Evolutionary conservation across 768 basidiomycete genomes (phyloP), one percentile per base, ranked within the genome.

Genomic region (Psilocybe azurescens): DNA sequence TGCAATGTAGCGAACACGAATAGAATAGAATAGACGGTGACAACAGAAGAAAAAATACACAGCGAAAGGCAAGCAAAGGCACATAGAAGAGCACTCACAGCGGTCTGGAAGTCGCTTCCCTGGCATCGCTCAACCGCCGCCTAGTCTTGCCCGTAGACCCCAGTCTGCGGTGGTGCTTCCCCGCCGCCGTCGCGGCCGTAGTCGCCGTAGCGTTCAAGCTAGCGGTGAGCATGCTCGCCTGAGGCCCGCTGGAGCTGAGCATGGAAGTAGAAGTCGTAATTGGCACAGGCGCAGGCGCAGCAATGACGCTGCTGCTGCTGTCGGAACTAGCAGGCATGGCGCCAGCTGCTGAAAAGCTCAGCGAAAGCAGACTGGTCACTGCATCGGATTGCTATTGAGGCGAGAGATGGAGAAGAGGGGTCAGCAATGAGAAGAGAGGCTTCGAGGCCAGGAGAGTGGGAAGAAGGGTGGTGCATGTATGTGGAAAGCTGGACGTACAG

Each of bases 61-160:
- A 56, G 64, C 67, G 59, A 61, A 63, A 24, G 24, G 24, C 24
- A 24, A 24, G 24, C 24, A 24, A 24, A 24, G 24, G 24, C 24
- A 24, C 24, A 24, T 24, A 24, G 24, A 24, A 24, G 24, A 56
- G 49, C 44, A 89, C 89, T 80, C 75, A 93, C 90, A 85, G 85
- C 56, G 89, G 89, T 54, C 92, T 81, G 59, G 79, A 80, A 54
- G 89, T 89, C 48, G 92, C 92, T 73, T 93, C 91, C 53, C 89
- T 80, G 28, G 91, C 91, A 73, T 93, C 92, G 73, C 90, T 92
- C 65, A 91, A 72, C 59, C 92, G 79, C 67, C 92, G 82, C 70
- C 86, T 85, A 28, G 84, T 80, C 74, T 90, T 86, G 18, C 90
- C 88, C 10, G 86, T 82, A 0, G 91, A 92, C 16, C 89, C 87